Evolutionary conservation across 1,284 basidiomycete species (phyloP), one percentile per base, ranked within the genome.

Genomic region (Stygiomarasmius scandens): DNA sequence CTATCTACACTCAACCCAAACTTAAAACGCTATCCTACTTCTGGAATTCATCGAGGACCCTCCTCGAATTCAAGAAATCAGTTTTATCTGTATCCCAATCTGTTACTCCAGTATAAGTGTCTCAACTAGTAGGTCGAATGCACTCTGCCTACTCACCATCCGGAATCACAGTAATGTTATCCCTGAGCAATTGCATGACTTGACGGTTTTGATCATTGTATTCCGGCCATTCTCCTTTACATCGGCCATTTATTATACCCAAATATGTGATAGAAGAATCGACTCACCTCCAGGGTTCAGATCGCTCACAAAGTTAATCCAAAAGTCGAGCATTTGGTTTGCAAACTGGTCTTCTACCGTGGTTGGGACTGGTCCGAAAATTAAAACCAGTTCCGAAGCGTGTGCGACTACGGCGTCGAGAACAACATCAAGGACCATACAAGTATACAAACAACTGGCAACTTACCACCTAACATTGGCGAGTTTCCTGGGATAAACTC

Each of bases 401-500:
- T 85, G 83, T 57, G 69, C 69, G 4, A 84, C 83, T 84, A 51
- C 4, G n/a, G 54, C 5, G 5, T 52, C 44, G 23, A 34, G 24
- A 11, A 38, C 38, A 36, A 24, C 16, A 22, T 8, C 12, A 23
- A n/a, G 36, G 29, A 12, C 8, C 23, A 44, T 9, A 45, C n/a
- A 6, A n/a, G n/a, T n/a, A n/a, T n/a, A n/a, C n/a, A n/a, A n/a
- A n/a, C n/a, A n/a, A n/a, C n/a, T n/a, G n/a, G n/a, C 16, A 3
- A 60, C 68, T 51, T 55, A 79, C 82, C 78, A 57, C 82, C 80
- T 0, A 78, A 59, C 2, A 63, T 65, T 2, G 70, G 70, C 47
- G 77, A 64, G 51, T 77, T 77, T n/a, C 82, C 83, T 0, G 80
- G 81, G 47, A 82, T 79, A 49, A 82, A 81, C 64, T 85, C 82